Percentiles rank a stretch among this genome's conserved stretches.
These are phyloP conservation scores for Lycium barbarum DNA, from an alignment of 257 asterid species.

Conservation along the genomic window DNA sequence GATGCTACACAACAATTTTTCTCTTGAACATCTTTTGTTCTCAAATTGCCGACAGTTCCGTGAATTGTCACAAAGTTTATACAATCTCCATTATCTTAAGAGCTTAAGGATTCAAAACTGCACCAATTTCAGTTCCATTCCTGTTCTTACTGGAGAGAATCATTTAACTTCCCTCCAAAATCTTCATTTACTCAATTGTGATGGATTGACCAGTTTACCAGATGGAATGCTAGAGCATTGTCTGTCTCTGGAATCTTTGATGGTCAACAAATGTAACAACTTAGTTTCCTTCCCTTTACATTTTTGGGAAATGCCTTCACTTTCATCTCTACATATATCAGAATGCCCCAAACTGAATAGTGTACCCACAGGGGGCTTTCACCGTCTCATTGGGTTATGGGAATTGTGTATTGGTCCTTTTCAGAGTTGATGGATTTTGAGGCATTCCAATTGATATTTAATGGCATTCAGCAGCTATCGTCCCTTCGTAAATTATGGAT, in stretches of 20 bases:
- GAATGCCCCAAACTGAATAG: slow-evolving; percentile 27
- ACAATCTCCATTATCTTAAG: slow-evolving; percentile 13
- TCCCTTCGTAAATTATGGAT: not conserved
- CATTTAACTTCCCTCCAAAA: slow-evolving; percentile 17
- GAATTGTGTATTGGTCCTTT: not conserved
- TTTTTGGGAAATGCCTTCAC: not conserved
- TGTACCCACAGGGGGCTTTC: not conserved
- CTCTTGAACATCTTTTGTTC: not conserved
- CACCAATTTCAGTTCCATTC: slow-evolving; percentile 24
- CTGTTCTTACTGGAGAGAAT: not conserved
- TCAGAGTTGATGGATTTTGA: slow-evolving; percentile 23
- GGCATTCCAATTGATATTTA: not conserved
- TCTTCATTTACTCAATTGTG: not conserved
- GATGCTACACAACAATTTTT: slow-evolving; percentile 17
- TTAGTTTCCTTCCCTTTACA: slow-evolving; percentile 23
- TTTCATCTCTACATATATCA: fast-evolving
- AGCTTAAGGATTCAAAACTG: not conserved
- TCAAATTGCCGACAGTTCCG: not conserved
- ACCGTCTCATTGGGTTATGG: not conserved
- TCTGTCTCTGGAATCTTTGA: not conserved
- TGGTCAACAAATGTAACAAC: fast-evolving
- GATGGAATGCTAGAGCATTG: slow-evolving; percentile 14
- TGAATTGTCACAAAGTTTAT: slow-evolving; percentile 27
- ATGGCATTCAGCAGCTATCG: not conserved
- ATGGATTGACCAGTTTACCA: slow-evolving; percentile 22